Percentiles rank a stretch among this genome's conserved stretches.
phyloP scores from a whole-genome alignment of 2,329 filamentous ascomycete genomes.

The Periconia sp. region DNA sequence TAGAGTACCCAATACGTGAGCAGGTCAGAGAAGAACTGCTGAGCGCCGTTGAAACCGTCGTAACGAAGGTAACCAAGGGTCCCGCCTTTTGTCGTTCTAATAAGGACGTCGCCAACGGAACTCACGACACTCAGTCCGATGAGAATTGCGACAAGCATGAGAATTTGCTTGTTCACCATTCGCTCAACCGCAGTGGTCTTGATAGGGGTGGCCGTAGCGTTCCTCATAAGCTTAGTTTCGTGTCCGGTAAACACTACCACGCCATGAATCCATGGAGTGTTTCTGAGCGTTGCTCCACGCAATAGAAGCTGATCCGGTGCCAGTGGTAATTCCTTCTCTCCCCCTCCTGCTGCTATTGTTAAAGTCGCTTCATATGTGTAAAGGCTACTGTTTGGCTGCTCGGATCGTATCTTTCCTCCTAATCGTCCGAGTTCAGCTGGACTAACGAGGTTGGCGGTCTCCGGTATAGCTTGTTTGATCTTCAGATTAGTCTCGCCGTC shows the following conservation, averaged over 20 bases:
- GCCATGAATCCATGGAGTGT: constrained; percentile 96
- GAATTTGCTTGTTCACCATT: constrained; percentile 90
- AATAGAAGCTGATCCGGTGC: constrained; percentile 92
- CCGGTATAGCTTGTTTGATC: constrained; percentile 95
- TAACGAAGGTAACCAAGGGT: constrained; percentile 78
- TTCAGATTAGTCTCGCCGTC: constrained; percentile 98
- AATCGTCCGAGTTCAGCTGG: constrained; percentile 84
- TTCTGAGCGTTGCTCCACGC: constrained; percentile 89
- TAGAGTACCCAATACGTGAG: constrained; percentile 99
- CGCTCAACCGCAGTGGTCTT: constrained; percentile 96
- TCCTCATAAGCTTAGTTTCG: constrained; percentile 98
- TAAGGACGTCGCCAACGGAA: constrained; percentile 87
- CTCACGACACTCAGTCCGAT: constrained; percentile 85
- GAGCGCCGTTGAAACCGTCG: constrained; percentile 64
- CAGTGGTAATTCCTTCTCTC: constrained; percentile 89
- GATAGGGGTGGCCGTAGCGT: constrained; percentile 95
- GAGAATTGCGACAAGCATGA: constrained; percentile 86
- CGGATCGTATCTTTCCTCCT: constrained; percentile 85
- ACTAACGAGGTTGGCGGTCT: constrained; percentile 87
- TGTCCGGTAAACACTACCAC: constrained; percentile 97
- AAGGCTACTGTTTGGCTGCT: constrained; percentile 96
- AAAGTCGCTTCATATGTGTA: constrained; percentile 98
- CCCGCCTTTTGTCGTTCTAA: constrained; percentile 66
- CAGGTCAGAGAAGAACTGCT: constrained; percentile 90
- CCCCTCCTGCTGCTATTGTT: constrained; percentile 86